Evolutionary conservation across 495 filamentous ascomycete species (phyloP), one percentile per base, ranked within the genome.

Genomic region (Podospora australis): DNA sequence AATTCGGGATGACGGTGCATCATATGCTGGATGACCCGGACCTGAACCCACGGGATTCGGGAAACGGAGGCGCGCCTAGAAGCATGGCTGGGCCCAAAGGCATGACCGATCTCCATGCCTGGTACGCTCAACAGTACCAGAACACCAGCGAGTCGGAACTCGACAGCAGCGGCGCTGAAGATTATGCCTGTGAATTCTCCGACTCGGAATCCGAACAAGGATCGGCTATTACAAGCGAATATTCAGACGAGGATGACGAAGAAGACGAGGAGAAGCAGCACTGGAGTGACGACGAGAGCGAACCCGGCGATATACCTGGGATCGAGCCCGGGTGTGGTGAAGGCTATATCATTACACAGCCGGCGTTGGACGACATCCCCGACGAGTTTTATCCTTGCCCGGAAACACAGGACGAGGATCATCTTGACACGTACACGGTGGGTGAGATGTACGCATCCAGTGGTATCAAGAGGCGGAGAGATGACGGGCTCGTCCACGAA

Each of bases 1-100:
- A 84, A 1, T 92, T 87, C 59, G 91, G 90, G 6, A 88, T 96
- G 83, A 95, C 86, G 14, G 91, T 96, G 2, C 91, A 97, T 54
- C 91, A 97, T 61, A 87, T 97, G 81, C 75, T 97, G 1, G 91
- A 97, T 54, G 79, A 84, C 13, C 86, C 85, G 4, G 86, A 83
- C 22, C 77, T 82, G 13, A 78, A 80, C 56, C 67, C 46, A 25
- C n/a, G 14, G 3, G 57, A 16, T 2, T 52, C 52, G 21, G 68
- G 69, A 16, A 63, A 54, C 34, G 34, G 43, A 14, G 52, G 53
- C 2, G 51, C 46, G 1, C 22, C 54, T 0, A 36, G 60, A 9
- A 62, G 58, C 49, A 63, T 62, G 57, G 60, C 58, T 2, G 40
- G 59, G 6, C 44, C 45, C 4, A 35, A 49, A 10, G 46, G 41